These are phyloP conservation scores for Acacia melanoxylon DNA, from an alignment of 306 rosid genomes.

Conservation along the genomic window DNA sequence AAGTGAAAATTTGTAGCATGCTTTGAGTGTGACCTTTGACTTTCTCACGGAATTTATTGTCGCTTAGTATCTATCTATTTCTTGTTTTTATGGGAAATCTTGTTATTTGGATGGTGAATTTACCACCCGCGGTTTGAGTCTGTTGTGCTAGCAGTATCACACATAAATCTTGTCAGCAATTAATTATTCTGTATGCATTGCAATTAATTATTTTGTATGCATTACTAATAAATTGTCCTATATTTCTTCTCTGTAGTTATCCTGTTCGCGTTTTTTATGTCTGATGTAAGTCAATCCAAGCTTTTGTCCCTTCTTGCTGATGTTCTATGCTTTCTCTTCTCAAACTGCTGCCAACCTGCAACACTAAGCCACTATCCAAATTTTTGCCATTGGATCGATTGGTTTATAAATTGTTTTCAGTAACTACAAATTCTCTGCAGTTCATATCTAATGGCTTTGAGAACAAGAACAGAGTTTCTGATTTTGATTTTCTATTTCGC, in stretches of 20 bases:
- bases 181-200: no score
- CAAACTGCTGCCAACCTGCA: constrained; percentile 7
- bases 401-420: constrained; percentile 7
- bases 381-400: constrained; percentile 1
- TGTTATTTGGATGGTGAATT: background rate
- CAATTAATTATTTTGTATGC: background rate
- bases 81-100: background rate
- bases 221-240: background rate
- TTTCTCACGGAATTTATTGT: background rate
- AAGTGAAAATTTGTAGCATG: background rate
- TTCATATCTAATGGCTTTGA: constrained; percentile 8
- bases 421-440: constrained; percentile 5
- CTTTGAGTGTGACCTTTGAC: background rate
- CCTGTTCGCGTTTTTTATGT: background rate
- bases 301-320: background rate
- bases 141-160: background rate
- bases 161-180: background rate
- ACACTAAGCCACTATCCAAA: background rate
- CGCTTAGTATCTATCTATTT: background rate
- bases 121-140: background rate
- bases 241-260: constrained; percentile 1
- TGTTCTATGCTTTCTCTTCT: constrained; percentile 42
- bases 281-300: background rate
- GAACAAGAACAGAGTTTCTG: constrained; percentile 7
- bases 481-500: constrained; percentile 26